A percentile compares a stretch with the other conserved stretches of the same genome.
phyloP scores from a whole-genome alignment of 176 grass and related monocot species.

The Melocanna baccifera region DNA sequence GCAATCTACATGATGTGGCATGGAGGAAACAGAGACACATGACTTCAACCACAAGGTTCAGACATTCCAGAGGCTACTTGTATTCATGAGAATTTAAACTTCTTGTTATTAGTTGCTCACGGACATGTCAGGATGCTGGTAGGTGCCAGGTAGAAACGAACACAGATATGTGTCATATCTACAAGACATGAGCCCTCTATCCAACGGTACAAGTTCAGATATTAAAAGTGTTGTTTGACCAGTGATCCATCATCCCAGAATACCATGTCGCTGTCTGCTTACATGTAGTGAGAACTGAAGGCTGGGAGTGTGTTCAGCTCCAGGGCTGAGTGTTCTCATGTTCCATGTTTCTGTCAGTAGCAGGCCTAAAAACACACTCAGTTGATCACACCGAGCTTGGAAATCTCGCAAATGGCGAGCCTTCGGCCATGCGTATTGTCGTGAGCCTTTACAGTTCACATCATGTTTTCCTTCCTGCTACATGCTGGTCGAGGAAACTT shows the following conservation, averaged over 20 bases:
- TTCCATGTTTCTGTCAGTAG: not conserved
- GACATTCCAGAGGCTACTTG: not conserved
- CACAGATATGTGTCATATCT: slow-evolving; percentile 24
- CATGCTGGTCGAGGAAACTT: too few relatives aligned
- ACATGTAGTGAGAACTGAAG: too few relatives aligned
- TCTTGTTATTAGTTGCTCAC: not conserved
- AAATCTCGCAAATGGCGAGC: too few relatives aligned
- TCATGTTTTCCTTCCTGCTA: too few relatives aligned
- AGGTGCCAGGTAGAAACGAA: not conserved
- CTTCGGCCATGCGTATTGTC: too few relatives aligned
- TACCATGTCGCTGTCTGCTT: not conserved
- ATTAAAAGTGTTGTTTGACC: not conserved
- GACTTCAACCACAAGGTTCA: not conserved
- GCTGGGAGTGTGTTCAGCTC: too few relatives aligned
- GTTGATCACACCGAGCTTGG: too few relatives aligned
- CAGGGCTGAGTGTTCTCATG: not conserved
- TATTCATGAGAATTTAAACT: not conserved
- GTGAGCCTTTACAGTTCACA: too few relatives aligned
- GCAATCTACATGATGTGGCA: not conserved
- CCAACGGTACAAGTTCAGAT: not conserved
- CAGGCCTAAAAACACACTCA: not conserved
- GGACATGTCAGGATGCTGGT: not conserved
- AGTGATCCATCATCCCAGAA: not conserved
- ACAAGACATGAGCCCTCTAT: not conserved
- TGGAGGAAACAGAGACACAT: not conserved